Percentiles rank a stretch among this genome's conserved stretches.
phyloP scores from a whole-genome alignment of 2,329 filamentous ascomycete species.

The Beauveria rudraprayagi region DNA sequence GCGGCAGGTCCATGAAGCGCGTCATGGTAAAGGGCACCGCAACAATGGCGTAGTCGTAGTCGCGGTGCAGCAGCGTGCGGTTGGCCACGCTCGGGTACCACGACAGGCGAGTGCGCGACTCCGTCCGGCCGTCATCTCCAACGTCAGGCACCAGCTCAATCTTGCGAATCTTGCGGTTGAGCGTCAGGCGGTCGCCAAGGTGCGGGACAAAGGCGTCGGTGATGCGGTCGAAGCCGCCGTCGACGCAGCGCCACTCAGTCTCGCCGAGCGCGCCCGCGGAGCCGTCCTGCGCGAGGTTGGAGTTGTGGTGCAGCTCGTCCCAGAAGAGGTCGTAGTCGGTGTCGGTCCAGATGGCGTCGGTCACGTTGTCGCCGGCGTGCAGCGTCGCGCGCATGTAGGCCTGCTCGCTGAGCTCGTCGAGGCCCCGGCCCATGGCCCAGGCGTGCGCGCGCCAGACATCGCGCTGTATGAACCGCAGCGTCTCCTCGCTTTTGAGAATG shows the following conservation, averaged over 20 bases:
- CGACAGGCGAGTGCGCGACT: not conserved
- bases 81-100: constrained; percentile 5
- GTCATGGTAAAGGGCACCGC: constrained; percentile 25
- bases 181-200: constrained; percentile 17
- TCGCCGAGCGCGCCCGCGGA: constrained; percentile 18
- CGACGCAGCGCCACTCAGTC: constrained; percentile 20
- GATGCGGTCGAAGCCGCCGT: constrained; percentile 22
- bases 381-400: constrained; percentile 26
- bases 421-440: constrained; percentile 20
- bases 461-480: constrained; percentile 11
- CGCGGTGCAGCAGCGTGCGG: constrained; percentile 15
- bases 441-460: constrained; percentile 24
- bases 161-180: constrained; percentile 19
- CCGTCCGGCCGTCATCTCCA: not conserved
- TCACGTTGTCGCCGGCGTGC: constrained; percentile 27
- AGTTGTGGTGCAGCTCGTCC: constrained; percentile 27
- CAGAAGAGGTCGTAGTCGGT: constrained; percentile 26
- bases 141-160: not conserved
- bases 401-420: constrained; percentile 24
- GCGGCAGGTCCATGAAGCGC: constrained; percentile 24
- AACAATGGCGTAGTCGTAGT: constrained; percentile 27
- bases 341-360: constrained; percentile 24
- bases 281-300: constrained; percentile 24
- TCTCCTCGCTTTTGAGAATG: constrained; percentile 13
- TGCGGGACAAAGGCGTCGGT: constrained; percentile 24